Base-by-base conservation (phyloP, 179 eudicot species). In the Silene vulgaris region DNA sequence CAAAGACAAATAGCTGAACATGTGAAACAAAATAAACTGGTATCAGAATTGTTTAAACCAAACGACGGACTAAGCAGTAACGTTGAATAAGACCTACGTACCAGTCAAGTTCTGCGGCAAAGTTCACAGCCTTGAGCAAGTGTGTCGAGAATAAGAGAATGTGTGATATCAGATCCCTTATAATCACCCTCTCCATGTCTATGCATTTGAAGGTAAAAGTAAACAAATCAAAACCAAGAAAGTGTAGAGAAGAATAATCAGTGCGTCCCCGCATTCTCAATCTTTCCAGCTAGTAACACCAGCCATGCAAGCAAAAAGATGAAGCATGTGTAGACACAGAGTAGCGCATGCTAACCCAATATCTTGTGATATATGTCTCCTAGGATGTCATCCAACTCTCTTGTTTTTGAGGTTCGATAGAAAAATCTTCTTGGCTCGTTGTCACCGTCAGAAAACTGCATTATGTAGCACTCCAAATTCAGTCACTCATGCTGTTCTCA, bases 101-200 rank as follows among this genome's bases (percentile, higher is more conserved):
- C 99, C 99, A 96, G 80, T 96, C 99, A 75, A 93, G 93, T 83
- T 95, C 99, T 35, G 99, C 97, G 43, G 92, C 88, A 89, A 93
- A 96, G 75, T 83, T 87, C 73, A 90, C 88, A 78, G 97, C 97
- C 87, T 86, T 83, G 57, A 87, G 88, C 79, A 96, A 80, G 81
- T 91, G 88, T 32, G 80, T 60, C 21, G 93, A 85, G 87, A 88
- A 93, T 71, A 83, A 84, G 78, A 88, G 93, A 75, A 96, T 74
- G 78, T 87, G 99, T 57, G 88, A 84, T 75, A 96, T 89, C 80
- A 96, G 81, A 88, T 96, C 99, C 83, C 99, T 85, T 71, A 84
- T 88, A 65, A 96, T 88, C 78, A 94, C 97, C 87, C 99, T 90
- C 86, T 96, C 99, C 99, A 96, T 96, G 84, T 96, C 97, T 95